Conservation (phyloP, 2,329 filamentous ascomycete species). For the Claviceps arundinis region DNA sequence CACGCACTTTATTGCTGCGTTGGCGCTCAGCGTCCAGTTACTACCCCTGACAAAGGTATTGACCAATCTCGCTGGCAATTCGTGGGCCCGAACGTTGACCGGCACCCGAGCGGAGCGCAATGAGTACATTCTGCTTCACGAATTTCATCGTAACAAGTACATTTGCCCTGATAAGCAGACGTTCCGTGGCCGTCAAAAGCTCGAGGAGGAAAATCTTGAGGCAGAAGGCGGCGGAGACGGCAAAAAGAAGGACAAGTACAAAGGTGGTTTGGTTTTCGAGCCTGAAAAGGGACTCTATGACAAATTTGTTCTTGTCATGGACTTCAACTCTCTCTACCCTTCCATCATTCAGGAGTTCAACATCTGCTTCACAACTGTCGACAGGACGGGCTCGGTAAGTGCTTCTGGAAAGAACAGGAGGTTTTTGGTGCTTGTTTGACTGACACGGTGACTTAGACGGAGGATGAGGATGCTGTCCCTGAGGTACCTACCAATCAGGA, state of each 20-base stretch:
- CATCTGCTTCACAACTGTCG: conserved; percentile 97
- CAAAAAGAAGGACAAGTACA: conserved; percentile 99
- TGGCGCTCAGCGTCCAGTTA: conserved; percentile 82
- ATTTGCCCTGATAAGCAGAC: conserved; percentile 93
- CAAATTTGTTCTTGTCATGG: conserved; percentile 97
- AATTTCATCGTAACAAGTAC: conserved; percentile 93
- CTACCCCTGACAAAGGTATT: conserved; percentile 87
- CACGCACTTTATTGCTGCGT: conserved; percentile 87
- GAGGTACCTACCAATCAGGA: conserved; percentile 69
- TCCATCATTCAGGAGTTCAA: conserved; percentile 99
- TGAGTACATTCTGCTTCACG: conserved; percentile 96
- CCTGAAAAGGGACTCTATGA: conserved; percentile 96
- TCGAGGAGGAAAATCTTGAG: conserved; percentile 55
- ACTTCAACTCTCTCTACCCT: conserved; percentile 97
- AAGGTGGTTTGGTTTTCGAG: conserved; percentile 96
- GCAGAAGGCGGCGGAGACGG: conserved; percentile 55
- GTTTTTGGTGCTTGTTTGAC: conserved; percentile 14
- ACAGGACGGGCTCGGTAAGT: conserved; percentile 58
- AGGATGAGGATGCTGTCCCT: conserved; percentile 79
- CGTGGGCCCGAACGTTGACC: conserved; percentile 90
- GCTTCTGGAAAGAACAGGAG: neutral
- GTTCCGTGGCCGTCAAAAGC: conserved; percentile 60
- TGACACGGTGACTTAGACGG: conserved; percentile 19
- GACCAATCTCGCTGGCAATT: conserved; percentile 94
- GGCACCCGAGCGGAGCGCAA: conserved; percentile 95